Conservation (phyloP, 2,329 filamentous ascomycete species). For the Fusarium ambrosium region DNA sequence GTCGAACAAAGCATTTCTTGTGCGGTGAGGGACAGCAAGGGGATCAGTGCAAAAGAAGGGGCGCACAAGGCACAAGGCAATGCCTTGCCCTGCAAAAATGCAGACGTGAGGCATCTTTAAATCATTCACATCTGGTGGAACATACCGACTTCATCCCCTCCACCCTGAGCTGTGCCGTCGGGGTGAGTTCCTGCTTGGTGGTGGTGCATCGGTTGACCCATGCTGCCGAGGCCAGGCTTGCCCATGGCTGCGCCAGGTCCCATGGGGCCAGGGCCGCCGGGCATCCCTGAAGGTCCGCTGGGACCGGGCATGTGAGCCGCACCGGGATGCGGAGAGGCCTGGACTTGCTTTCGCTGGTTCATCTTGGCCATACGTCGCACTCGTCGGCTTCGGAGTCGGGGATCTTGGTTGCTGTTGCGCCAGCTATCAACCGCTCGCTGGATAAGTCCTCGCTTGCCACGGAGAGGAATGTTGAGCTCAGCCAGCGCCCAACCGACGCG, state of each 20-base stretch:
- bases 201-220: conserved; percentile 79
- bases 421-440: conserved; percentile 98
- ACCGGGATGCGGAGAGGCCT: conserved; percentile 68
- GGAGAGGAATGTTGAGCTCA: conserved; percentile 89
- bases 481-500: conserved; percentile 99
- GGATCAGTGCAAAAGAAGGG: conserved; percentile 8
- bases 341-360: conserved; percentile 83
- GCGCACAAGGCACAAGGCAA: conserved; percentile 40
- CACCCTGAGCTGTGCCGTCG: conserved; percentile 72
- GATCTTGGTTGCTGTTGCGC: conserved; percentile 99
- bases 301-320: conserved; percentile 76
- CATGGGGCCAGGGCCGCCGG: conserved; percentile 73
- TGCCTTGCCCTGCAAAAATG: conserved; percentile 46
- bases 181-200: conserved; percentile 61
- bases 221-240: conserved; percentile 74
- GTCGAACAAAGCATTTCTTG: conserved; percentile 41
- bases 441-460: conserved; percentile 94
- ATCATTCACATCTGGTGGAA: conserved; percentile 89
- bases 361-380: conserved; percentile 98
- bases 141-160: conserved; percentile 95
- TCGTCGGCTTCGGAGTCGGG: conserved; percentile 87
- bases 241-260: conserved; percentile 70
- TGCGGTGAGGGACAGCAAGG: conserved; percentile 37
- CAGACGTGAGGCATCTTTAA: conserved; percentile 52
- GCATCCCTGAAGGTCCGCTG: conserved; percentile 74